A percentile compares a stretch with the other conserved stretches of the same genome.
Conservation (phyloP, 2,329 filamentous ascomycete genomes). For the Trichoderma asperellum region DNA sequence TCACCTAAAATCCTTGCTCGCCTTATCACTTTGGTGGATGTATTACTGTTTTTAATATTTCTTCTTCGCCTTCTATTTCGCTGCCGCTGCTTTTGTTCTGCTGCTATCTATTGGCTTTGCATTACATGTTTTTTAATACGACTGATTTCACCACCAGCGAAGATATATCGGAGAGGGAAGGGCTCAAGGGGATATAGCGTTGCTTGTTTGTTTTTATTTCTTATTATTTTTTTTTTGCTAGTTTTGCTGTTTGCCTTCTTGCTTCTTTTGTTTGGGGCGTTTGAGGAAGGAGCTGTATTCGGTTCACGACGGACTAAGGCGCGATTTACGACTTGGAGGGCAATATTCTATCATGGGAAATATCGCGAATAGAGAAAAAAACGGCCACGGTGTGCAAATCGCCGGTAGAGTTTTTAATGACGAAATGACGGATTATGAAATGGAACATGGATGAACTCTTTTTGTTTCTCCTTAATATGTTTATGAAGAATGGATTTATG, state of each 20-base stretch:
- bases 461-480: not conserved
- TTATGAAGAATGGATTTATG: not conserved
- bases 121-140: conserved; percentile 15
- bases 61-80: conserved; percentile 2
- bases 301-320: conserved; percentile 15
- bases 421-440: conserved; percentile 26
- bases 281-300: conserved; percentile 15
- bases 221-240: no score
- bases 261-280: not conserved
- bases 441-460: conserved; percentile 20
- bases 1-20: not conserved
- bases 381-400: conserved; percentile 24
- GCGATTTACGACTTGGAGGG: conserved; percentile 23
- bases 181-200: not conserved
- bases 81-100: conserved; percentile 1
- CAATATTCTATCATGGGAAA: conserved; percentile 16
- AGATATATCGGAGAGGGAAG: not conserved
- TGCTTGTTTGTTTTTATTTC: not conserved
- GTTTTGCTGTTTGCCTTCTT: not conserved
- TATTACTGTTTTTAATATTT: not conserved
- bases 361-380: conserved; percentile 27
- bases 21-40: not conserved
- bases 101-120: conserved; percentile 1
- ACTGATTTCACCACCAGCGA: not conserved
- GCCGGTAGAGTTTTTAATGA: conserved; percentile 26